Percentiles rank a stretch among this genome's conserved stretches.
These are phyloP conservation scores for Mediolabrus comicus DNA, from an alignment of 108 stramenopile species.

Conservation along the genomic window DNA sequence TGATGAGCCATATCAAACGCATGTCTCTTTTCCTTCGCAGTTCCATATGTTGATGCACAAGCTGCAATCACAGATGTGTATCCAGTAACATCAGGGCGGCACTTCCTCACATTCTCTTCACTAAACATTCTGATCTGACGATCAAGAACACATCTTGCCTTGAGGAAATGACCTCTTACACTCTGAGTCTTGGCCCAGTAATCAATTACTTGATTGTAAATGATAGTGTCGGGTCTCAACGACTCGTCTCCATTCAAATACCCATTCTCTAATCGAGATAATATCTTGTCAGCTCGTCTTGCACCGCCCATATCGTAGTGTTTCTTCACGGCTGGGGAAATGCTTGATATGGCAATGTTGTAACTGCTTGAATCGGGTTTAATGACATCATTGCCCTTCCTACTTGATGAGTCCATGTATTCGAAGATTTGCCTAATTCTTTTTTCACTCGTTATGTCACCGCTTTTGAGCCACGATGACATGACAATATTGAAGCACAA, in stretches of 20 bases:
- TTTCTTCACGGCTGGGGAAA: conserved; percentile 35
- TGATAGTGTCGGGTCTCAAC: conserved; percentile 55
- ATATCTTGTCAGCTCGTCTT: conserved; percentile 58
- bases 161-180: conserved; percentile 44
- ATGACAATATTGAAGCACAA: conserved; percentile 67
- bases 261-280: conserved; percentile 43
- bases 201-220: conserved; percentile 78
- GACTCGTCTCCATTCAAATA: conserved; percentile 36
- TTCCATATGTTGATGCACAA: conserved; percentile 52
- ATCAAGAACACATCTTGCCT: conserved; percentile 69
- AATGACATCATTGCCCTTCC: conserved; percentile 19
- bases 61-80: conserved; percentile 64
- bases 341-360: conserved; percentile 49
- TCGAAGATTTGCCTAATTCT: conserved; percentile 51
- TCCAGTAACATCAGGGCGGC: conserved; percentile 73
- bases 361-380: conserved; percentile 34
- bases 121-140: conserved; percentile 57
- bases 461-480: conserved; percentile 56
- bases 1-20: conserved; percentile 67
- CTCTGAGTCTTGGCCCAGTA: conserved; percentile 62
- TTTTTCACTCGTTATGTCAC: conserved; percentile 31
- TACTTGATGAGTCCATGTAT: conserved; percentile 50
- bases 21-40: conserved; percentile 31
- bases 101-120: conserved; percentile 26
- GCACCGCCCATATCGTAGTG: conserved; percentile 38